Base-by-base conservation (phyloP, 225 moss, liverwort and hornwort species). In the Polytrichum commune region DNA sequence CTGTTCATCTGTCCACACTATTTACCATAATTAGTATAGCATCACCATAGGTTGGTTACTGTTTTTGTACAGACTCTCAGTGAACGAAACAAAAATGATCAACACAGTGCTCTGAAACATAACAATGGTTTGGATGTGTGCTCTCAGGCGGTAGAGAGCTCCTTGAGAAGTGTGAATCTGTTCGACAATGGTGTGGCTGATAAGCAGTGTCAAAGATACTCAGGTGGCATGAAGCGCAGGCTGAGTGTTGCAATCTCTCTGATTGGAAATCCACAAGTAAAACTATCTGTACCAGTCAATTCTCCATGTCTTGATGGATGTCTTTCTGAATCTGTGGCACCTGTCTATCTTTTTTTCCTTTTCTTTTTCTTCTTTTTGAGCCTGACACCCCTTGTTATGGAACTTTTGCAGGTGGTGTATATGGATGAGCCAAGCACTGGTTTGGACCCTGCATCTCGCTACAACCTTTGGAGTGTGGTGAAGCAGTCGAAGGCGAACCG, bases 171-270 rank as follows among this genome's bases (percentile, higher is more conserved):
- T 5, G 93, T 93, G 1, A 93, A 96, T 56, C 84, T 96, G 29
- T 94, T 86, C 75, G 90, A 94, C 78, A 85, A 78, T 46, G 89
- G 85, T 68, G 86, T 93, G 55, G 89, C 87, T 28, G 82, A 93
- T 55, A 96, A 96, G 68, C 75, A 69, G 73, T 88, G 84, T 24
- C 84, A 72, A 29, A 85, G 89, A 54, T 96, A 90, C 65, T 93
- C 90, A 2, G 96, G 96, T 69, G 96, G 96, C 13, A 96, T 96
- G 93, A 96, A 93, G 83, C 93, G 92, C 32, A 87, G 93, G 71
- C 35, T 96, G 16, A 96, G 96, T 20, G 96, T 96, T 69, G 96
- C 96, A 18, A 92, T 96, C 56, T 96, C 92, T 29, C 82, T 96
- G 10, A 96, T 96, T 25, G 96, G 96, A 6, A 86, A 96, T 67